Evolutionary conservation across 768 basidiomycete genomes (phyloP).

Genomic region (Boletus vermiculosoides): DNA sequence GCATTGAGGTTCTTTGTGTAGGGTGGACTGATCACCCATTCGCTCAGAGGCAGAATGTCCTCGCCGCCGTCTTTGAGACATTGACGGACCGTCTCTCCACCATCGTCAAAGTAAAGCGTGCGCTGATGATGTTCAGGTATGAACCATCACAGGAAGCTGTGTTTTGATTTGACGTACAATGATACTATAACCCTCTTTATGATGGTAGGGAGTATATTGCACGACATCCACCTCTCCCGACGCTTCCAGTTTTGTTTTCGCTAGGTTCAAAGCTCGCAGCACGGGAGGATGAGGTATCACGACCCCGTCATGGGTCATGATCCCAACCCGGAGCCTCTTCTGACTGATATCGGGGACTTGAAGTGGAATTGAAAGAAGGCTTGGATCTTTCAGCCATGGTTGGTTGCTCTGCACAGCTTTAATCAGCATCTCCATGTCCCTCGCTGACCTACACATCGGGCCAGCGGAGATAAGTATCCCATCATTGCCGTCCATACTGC

Average conservation of each 20-base stretch:
- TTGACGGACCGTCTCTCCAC: slow-evolving; percentile 29
- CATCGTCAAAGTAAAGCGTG: slow-evolving; percentile 40
- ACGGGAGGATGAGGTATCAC: slow-evolving; percentile 43
- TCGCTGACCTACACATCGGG: slow-evolving; percentile 29
- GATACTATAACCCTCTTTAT: slow-evolving; percentile 34
- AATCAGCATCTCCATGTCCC: slow-evolving; percentile 25
- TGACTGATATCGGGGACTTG: slow-evolving; percentile 21
- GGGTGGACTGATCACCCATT: slow-evolving; percentile 36
- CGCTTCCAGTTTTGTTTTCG: slow-evolving; percentile 36
- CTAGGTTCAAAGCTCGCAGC: slow-evolving; percentile 38
- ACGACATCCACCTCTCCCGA: slow-evolving; percentile 36
- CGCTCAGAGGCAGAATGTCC: slow-evolving; percentile 34
- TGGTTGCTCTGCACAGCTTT: slow-evolving; percentile 26
- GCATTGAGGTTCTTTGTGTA: slow-evolving; percentile 26
- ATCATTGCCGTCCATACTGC: slow-evolving; percentile 28
- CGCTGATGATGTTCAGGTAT: slow-evolving; percentile 20
- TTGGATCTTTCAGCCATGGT: slow-evolving; percentile 43
- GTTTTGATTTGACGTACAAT: slow-evolving; percentile 20
- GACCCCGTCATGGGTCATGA: slow-evolving; percentile 36
- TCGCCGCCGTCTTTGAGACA: slow-evolving; percentile 32
- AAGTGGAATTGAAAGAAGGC: slow-evolving; percentile 31
- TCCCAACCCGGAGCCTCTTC: slow-evolving; percentile 31
- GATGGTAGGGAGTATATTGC: slow-evolving; percentile 37
- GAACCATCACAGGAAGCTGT: background rate
- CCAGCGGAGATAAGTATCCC: slow-evolving; percentile 9